A percentile compares a stretch with the other conserved stretches of the same genome.
phyloP scores from a whole-genome alignment of 1,139 yeast genomes.

The Geotrichum histeridarum region DNA sequence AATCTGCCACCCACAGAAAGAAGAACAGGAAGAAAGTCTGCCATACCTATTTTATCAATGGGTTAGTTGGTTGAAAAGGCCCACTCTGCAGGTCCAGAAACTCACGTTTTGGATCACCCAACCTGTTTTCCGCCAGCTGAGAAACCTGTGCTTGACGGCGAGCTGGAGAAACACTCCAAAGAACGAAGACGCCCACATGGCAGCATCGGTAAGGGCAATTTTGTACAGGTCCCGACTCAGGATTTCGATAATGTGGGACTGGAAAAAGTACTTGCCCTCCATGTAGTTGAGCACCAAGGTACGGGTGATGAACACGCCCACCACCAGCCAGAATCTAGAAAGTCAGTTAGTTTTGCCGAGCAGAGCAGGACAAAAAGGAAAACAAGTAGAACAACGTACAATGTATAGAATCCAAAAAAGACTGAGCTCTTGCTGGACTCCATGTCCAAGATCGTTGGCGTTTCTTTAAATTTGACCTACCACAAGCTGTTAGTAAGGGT shows the following conservation, averaged over 20 bases:
- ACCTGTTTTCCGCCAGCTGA: constrained; percentile 60
- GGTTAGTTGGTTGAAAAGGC: not conserved
- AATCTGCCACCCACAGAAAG: constrained; percentile 51
- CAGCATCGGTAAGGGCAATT: constrained; percentile 63
- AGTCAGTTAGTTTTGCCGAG: not conserved
- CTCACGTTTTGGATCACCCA: constrained; percentile 49
- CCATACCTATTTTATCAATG: constrained; percentile 36
- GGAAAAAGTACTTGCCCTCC: constrained; percentile 34
- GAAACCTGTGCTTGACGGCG: constrained; percentile 40
- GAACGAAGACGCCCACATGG: constrained; percentile 63
- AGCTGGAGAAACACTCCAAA: constrained; percentile 53
- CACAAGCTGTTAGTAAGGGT: not conserved
- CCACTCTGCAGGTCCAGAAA: not conserved
- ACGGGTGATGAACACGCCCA: constrained; percentile 31
- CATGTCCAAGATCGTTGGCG: constrained; percentile 27
- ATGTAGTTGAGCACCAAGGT: constrained; percentile 32
- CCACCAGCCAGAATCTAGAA: constrained; percentile 19
- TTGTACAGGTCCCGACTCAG: constrained; percentile 53
- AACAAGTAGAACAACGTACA: constrained; percentile 18
- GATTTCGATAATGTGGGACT: constrained; percentile 49
- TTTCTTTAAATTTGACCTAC: constrained; percentile 16
- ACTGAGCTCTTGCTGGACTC: constrained; percentile 29
- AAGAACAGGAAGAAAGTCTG: constrained; percentile 48
- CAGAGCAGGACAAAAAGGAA: not conserved
- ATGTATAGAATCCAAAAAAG: constrained; percentile 39